Evolutionary conservation across 2,329 filamentous ascomycete species (phyloP), one percentile per base, ranked within the genome.

Genomic region (Diaporthe humulicola): DNA sequence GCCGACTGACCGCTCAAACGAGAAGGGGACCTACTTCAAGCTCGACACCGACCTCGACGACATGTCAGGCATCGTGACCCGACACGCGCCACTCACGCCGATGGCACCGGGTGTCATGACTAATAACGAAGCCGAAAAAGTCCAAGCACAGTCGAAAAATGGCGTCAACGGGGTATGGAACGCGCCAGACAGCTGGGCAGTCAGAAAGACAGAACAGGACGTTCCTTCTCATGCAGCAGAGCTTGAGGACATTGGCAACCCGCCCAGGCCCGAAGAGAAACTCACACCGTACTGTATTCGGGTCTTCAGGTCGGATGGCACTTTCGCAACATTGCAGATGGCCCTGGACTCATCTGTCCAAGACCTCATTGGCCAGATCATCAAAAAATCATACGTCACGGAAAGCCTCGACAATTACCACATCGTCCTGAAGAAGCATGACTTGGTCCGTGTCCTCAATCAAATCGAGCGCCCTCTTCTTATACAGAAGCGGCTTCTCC

Each of bases 101-200:
- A 92, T 95, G 78, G 92, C 91, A 76, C 87, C 88, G 78, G 84
- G 86, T 77, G 88, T 88, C 73, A 83, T 89, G 74, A 75, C 78
- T 38, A 85, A 83, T 25, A 77, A 85, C 38, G 87, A 89, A 48
- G 81, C 83, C 38, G 87, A 90, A 33, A 84, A 81, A 60, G 78
- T 80, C 36, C 82, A 83, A 52, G 33, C 83, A 25, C 79, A 79
- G 40, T 74, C 80, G 72, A 70, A 52, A 25, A 71, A 71, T n/a
- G 82, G 83, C 2, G 85, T 85, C 3, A 87, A 87, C 73, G 92
- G 92, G 2, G 91, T 91, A 4, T 99, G 96, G 96, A 94, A 97
- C 82, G 96, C 96, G 4, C 96, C 97, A 1, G 96, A 98, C 83
- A 98, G 96, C 82, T 99, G 97, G 97, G 95, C 94, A 69, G 96